Base-by-base conservation (phyloP, 2,329 filamentous ascomycete genomes). In the Ceratocystis ficicola region DNA sequence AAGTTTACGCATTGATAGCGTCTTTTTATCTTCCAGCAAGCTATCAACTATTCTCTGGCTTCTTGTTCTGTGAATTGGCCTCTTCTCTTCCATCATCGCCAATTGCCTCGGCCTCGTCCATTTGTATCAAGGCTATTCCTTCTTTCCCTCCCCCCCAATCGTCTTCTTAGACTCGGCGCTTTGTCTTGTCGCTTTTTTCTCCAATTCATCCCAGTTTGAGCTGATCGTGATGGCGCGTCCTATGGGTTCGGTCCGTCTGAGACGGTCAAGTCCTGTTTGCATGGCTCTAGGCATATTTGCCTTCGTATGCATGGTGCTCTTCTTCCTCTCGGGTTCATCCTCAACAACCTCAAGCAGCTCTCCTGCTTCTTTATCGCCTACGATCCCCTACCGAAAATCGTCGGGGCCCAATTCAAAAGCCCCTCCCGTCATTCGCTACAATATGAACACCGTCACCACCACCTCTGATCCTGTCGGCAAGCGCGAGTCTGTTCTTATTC, bases 371-470 rank as follows among this genome's bases (percentile, higher is more conserved):
- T 44, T 66, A 52, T 65, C 62, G 48, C 64, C 66, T 7, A 70
- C 71, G 25, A 74, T 48, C 86, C 88, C 65, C 80, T 85, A 57
- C 86, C 89, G 73, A 84, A 92, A 90, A 70, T 72, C 75, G 5
- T 69, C 72, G 20, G 57, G 64, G 15, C 59, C 64, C 44, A 64
- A 62, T 46, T 63, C 67, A 65, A 79, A 80, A 55, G 87, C 91
- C 62, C 91, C 93, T 65, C 92, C 93, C 7, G 92, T 99, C 60
- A 84, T 89, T 46, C 91, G 90, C 75, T 97, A 96, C 79, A 86
- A 95, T 75, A 87, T 99, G 77, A 97, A 97, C 80, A 92, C 93
- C 76, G 84, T 97, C 71, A 96, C 92, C 55, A 89, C 89, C 67
- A 88, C 92, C 22, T 75, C 81, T 63, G 82, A 88, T 69, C 90